phyloP scores from a whole-genome alignment of 441 rosid genomes.

The Euphorbia schlechtendalii region DNA sequence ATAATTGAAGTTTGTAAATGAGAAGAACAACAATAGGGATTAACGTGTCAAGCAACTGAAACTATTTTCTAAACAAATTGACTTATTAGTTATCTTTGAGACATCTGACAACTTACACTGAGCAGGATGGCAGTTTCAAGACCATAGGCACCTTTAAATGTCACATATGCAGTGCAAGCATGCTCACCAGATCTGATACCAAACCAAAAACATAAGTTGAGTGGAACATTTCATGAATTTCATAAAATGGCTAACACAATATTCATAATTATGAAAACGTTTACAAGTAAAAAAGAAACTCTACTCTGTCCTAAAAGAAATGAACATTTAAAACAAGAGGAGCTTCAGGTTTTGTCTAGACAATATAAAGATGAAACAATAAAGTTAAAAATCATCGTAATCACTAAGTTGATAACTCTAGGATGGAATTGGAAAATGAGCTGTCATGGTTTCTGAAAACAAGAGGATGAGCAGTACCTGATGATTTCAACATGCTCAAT shows the following conservation, averaged over 20 bases:
- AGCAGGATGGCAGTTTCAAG: conserved; percentile 78
- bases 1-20: too few species aligned
- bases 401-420: too few species aligned
- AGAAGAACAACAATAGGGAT: not conserved
- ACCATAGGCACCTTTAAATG: conserved; percentile 64
- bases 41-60: not conserved
- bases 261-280: too few species aligned
- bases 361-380: too few species aligned
- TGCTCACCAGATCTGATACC: conserved; percentile 45
- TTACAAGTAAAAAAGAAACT: too few species aligned
- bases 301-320: too few species aligned
- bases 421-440: too few species aligned
- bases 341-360: too few species aligned
- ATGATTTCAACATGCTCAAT: conserved; percentile 60
- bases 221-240: not conserved
- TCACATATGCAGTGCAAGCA: conserved; percentile 66
- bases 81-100: not conserved
- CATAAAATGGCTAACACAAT: too few species aligned
- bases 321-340: too few species aligned
- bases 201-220: conserved; percentile 8
- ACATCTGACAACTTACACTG: conserved; percentile 41
- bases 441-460: not conserved
- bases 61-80: not conserved
- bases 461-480: conserved; percentile 34
- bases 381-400: not conserved